phyloP scores from a whole-genome alignment of 495 filamentous ascomycete genomes.

The Aspergillus sclerotioniger region DNA sequence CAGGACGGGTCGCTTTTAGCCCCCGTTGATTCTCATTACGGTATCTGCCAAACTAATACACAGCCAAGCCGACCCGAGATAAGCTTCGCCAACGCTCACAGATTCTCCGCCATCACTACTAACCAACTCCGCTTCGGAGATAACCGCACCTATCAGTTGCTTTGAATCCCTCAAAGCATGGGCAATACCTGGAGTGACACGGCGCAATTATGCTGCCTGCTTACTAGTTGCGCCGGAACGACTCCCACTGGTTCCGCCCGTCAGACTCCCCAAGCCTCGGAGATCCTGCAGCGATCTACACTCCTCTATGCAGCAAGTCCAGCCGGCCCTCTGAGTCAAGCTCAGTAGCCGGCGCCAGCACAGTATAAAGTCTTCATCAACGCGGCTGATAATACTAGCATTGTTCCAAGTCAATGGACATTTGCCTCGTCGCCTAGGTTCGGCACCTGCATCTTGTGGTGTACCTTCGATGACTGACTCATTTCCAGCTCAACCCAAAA shows the following conservation, averaged over 20 bases:
- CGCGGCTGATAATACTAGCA: background rate
- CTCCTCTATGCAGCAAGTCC: background rate
- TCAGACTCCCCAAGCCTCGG: background rate
- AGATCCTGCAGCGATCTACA: background rate
- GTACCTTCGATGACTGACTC: background rate
- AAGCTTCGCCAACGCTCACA: background rate
- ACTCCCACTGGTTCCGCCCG: too few relatives aligned
- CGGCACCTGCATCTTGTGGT: background rate
- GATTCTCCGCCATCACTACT: background rate
- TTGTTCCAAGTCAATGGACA: background rate
- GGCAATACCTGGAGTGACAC: too few relatives aligned
- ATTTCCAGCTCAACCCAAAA: background rate
- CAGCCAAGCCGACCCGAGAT: background rate
- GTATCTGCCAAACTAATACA: background rate
- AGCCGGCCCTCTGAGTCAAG: background rate
- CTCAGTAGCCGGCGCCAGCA: background rate
- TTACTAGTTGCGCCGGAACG: too few relatives aligned
- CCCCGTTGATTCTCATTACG: background rate
- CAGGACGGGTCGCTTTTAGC: background rate
- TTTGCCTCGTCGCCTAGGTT: background rate
- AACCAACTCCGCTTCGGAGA: background rate
- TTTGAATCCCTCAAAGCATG: too few relatives aligned
- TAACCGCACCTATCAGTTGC: background rate
- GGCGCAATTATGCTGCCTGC: too few relatives aligned
- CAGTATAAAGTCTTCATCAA: background rate